Base-by-base conservation (phyloP, 202 grass and related monocot genomes). In the Bolboschoenoplectus hybrid region DNA sequence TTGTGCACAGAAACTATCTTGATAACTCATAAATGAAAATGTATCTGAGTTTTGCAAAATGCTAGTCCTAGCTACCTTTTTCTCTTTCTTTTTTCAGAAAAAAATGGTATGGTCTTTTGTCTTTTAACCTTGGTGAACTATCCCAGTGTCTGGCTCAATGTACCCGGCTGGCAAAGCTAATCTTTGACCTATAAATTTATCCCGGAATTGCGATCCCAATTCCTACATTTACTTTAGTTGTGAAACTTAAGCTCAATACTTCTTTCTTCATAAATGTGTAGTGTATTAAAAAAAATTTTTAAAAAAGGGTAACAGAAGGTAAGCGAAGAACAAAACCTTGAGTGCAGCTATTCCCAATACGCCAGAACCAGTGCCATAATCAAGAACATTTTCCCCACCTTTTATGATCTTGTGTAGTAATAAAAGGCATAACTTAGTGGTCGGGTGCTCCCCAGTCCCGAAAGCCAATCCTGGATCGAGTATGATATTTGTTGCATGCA, bases 401-500 rank as follows among this genome's bases (percentile, higher is more conserved):
- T 92, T 84, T 70, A 95, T 81, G 44, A 72, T 80, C 84, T 82
- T 83, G 26, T 72, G 82, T 49, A 98, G 87, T 87, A 98, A 83
- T 51, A 95, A 63, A 87, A 98, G 92, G 40, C 96, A 95, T 87
- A 98, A 19, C 83, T 95, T 95, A 63, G 90, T 95, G 45, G 93
- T 98, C 0, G 95, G 91, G 81, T 98, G 95, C 67, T 98, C 95
- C 76, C 95, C 95, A 9, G 84, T 90, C 80, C 95, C 95, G 67
- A 95, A 98, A 63, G 95, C 89, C 86, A 98, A 85, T 60, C 95
- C 95, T 83, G 93, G 93, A 81, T 98, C 86, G 20, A 98, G 92
- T 26, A 95, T 89, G 77, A 98, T 93, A 87, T 98, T 98, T 89
- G 87, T 93, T 64, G 95, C 93, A 35, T 81, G 77, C 49, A 87